A percentile compares a stretch with the other conserved stretches of the same genome.
phyloP scores from a whole-genome alignment of 2,329 filamentous ascomycete genomes.

The Cordyceps cateniannulata region DNA sequence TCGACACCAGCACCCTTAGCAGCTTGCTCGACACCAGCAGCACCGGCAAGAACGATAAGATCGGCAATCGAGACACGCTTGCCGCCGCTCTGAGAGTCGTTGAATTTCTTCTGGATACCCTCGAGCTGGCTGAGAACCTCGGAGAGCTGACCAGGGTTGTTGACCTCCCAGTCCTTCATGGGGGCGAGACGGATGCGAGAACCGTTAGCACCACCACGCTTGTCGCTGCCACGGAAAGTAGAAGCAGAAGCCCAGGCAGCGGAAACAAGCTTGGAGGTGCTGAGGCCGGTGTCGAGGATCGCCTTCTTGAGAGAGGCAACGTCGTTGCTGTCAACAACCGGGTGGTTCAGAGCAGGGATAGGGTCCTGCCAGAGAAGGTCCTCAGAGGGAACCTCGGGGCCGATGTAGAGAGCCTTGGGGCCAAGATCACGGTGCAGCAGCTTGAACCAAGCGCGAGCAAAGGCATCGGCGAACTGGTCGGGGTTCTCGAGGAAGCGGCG shows the following conservation, averaged over 20 bases:
- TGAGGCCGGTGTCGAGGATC: conserved; percentile 57
- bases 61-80: conserved; percentile 77
- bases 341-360: conserved; percentile 52
- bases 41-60: conserved; percentile 68
- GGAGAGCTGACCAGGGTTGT: conserved; percentile 62
- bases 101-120: conserved; percentile 60
- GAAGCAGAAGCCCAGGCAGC: conserved; percentile 65
- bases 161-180: conserved; percentile 65
- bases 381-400: conserved; percentile 67
- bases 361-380: conserved; percentile 70
- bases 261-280: conserved; percentile 54
- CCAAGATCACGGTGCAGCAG: conserved; percentile 75
- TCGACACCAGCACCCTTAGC: conserved; percentile 40
- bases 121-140: conserved; percentile 58
- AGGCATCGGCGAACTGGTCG: conserved; percentile 61
- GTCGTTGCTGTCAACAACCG: conserved; percentile 56
- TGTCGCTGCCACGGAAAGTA: conserved; percentile 68
- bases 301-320: conserved; percentile 60
- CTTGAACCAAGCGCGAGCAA: conserved; percentile 76
- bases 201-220: conserved; percentile 77
- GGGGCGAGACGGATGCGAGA: conserved; percentile 69
- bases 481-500: conserved; percentile 63
- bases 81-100: conserved; percentile 46
- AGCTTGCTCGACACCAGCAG: conserved; percentile 66
- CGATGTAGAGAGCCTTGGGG: conserved; percentile 62